These are phyloP conservation scores for Phoma herbarum DNA, from an alignment of 2,329 filamentous ascomycete species.

Conservation along the genomic window DNA sequence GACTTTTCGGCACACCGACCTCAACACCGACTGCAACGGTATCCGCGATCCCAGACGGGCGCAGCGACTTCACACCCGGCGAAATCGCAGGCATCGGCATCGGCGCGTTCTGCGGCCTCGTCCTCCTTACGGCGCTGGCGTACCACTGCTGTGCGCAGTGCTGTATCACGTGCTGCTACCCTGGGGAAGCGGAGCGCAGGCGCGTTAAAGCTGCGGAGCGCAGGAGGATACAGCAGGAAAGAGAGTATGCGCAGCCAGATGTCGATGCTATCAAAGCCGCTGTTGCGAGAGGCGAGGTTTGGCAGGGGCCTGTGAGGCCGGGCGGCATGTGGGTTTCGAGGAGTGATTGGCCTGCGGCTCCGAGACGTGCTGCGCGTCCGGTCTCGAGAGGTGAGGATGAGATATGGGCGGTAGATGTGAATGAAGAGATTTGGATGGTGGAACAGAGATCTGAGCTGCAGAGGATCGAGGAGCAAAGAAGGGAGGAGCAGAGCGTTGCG, in stretches of 20 bases:
- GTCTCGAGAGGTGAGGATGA: not conserved
- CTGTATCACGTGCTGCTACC: slow-evolving; percentile 1
- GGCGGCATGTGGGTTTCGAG: slow-evolving; percentile 1
- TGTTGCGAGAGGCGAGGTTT: slow-evolving; percentile 3
- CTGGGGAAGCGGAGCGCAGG: not conserved
- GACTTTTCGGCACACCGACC: not conserved
- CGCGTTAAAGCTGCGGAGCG: slow-evolving; percentile 7
- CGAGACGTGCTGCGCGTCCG: not conserved
- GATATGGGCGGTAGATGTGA: not conserved
- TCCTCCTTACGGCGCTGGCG: not conserved
- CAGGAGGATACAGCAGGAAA: not conserved
- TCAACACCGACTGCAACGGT: not conserved
- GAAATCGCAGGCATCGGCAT: slow-evolving; percentile 8
- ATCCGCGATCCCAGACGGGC: not conserved
- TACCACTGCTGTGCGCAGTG: slow-evolving; percentile 4
- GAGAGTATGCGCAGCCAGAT: not conserved
- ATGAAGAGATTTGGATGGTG: not conserved
- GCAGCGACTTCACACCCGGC: not conserved
- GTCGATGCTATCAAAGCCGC: slow-evolving; percentile 8
- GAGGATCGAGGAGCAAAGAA: not conserved
- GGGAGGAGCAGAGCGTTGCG: not conserved
- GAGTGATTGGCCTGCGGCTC: not conserved
- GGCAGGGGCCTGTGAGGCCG: not conserved
- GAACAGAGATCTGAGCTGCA: slow-evolving; percentile 1
- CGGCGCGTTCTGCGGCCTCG: not conserved